Conservation (phyloP, 257 asterid species). For the Oldenlandia corymbosa region DNA sequence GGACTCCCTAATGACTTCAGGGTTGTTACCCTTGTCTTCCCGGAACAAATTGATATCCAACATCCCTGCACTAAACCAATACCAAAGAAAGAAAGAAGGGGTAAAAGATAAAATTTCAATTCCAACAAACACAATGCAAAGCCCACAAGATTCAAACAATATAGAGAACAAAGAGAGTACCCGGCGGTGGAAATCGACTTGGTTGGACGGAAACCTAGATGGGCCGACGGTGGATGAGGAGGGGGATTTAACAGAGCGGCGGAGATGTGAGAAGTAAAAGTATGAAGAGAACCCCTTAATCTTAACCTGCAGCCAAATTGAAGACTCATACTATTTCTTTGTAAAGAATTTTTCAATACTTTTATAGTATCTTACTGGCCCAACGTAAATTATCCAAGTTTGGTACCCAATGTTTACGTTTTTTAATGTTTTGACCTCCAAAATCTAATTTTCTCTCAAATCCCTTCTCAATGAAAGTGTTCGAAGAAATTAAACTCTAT, state of each 20-base stretch:
- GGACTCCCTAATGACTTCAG: constrained; percentile 75
- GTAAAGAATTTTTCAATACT: too few species aligned
- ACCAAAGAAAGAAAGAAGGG: not conserved
- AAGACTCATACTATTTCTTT: not conserved
- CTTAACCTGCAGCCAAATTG: not conserved
- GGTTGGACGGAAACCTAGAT: not conserved
- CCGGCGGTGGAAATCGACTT: not conserved
- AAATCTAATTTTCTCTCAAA: too few species aligned
- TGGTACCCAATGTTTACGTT: too few species aligned
- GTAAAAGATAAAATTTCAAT: not conserved
- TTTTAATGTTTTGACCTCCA: too few species aligned
- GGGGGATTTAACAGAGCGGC: not conserved
- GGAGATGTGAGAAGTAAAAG: not conserved
- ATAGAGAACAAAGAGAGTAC: not conserved
- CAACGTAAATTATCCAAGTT: too few species aligned
- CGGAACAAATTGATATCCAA: constrained; percentile 78
- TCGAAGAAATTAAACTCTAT: too few species aligned
- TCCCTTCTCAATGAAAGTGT: too few species aligned
- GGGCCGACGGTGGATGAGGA: not conserved
- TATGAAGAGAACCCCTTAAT: not conserved
- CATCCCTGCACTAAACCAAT: constrained; percentile 32
- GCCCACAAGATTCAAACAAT: too few species aligned
- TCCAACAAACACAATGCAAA: not conserved
- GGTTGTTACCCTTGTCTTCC: constrained; percentile 32
- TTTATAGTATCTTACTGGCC: too few species aligned